Evolutionary conservation across 2,329 filamentous ascomycete species (phyloP).

Genomic region (Fusarium sororula): DNA sequence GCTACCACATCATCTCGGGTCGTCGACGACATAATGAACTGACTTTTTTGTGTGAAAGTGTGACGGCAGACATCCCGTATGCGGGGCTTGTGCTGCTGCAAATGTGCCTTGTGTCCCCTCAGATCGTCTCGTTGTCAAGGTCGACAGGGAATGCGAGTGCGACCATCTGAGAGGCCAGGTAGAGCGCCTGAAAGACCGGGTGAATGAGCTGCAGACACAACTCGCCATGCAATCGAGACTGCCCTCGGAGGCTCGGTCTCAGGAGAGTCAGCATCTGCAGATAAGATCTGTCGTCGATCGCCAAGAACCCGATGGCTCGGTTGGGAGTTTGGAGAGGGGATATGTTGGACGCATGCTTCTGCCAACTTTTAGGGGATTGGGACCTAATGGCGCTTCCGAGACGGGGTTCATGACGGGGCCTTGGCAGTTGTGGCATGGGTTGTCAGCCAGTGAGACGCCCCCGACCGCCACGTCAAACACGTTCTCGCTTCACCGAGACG

Average conservation of each 20-base stretch:
- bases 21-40: neutral
- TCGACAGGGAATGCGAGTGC: constrained; percentile 34
- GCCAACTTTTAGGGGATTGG: constrained; percentile 27
- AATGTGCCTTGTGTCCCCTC: constrained; percentile 34
- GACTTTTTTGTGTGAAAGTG: constrained; percentile 5
- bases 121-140: constrained; percentile 32
- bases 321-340: constrained; percentile 20
- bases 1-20: neutral
- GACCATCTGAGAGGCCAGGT: constrained; percentile 30
- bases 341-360: constrained; percentile 35
- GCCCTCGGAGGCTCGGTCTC: neutral
- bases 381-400: constrained; percentile 4
- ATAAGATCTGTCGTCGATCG: neutral
- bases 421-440: constrained; percentile 37
- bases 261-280: neutral
- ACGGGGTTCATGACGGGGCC: constrained; percentile 32
- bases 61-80: constrained; percentile 34
- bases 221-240: constrained; percentile 2
- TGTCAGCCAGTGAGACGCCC: constrained; percentile 26
- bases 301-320: constrained; percentile 6
- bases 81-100: constrained; percentile 27
- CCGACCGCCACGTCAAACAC: constrained; percentile 1
- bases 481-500: constrained; percentile 26
- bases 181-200: constrained; percentile 20
- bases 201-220: constrained; percentile 26